Evolutionary conservation across 2,329 filamentous ascomycete genomes (phyloP), one percentile per base, ranked within the genome.

Genomic region (Pseudogymnoascus sp.): DNA sequence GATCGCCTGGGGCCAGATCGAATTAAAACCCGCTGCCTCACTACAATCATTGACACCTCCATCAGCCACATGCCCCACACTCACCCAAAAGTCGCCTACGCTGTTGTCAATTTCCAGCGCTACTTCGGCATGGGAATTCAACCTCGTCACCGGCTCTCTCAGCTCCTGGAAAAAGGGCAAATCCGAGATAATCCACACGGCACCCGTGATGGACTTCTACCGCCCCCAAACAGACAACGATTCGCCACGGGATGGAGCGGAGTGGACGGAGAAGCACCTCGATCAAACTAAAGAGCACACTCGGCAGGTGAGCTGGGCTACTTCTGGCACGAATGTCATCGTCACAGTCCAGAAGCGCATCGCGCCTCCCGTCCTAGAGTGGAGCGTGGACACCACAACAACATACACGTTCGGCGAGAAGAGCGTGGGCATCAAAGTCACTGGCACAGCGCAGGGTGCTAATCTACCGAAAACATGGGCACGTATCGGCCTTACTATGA

Each of bases 361-460:
- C 44, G 85, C 84, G 0, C 86, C 87, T 0, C 84, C 85, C 0
- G 82, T 86, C 1, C 77, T 89, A 0, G 82, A 83, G 13, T 91
- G 87, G 86, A 77, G 75, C 3, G 75, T 81, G 61, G 77, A 82
- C 24, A 75, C 78, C 2, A 75, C 72, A 0, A 81, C 81, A 11
- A 82, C 78, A 0, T 88, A 87, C 71, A 81, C 76, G 0, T 82
- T 89, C 70, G 76, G 73, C 1, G 72, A 77, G 1, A 76, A 79
- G 0, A 71, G 76, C 4, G 70, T 88, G 19, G 73, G 74, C 21
- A 76, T 89, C 59, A 77, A 78, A 26, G 76, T 84, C 1, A 77
- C 77, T 11, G 79, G 77, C 0, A 79, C 77, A 6, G 78, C 80
- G 0, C 75, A 75, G 14, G 83, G 83, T 0, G 68, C 69, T 11